These are phyloP conservation scores for Talaromyces sp. DNA, from an alignment of 2,329 filamentous ascomycete genomes.

Conservation along the genomic window DNA sequence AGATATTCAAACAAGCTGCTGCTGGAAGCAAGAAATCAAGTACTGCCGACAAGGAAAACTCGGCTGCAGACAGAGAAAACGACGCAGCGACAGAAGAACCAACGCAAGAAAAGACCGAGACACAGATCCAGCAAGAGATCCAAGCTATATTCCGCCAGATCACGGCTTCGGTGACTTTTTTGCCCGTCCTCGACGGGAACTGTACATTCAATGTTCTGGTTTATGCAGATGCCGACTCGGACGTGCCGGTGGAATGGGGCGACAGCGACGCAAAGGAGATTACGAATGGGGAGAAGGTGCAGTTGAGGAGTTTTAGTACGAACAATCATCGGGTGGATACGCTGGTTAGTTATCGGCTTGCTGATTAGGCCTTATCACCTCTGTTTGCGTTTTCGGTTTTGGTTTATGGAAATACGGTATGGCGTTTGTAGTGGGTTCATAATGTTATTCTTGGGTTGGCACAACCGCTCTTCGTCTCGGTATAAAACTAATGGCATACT, in stretches of 20 bases:
- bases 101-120: conserved; percentile 72
- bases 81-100: not conserved
- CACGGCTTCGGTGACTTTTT: conserved; percentile 93
- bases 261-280: conserved; percentile 99
- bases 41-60: conserved; percentile 46
- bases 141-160: conserved; percentile 97
- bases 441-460: not conserved
- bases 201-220: conserved; percentile 99
- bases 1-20: conserved; percentile 53
- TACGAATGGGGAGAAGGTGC: conserved; percentile 87
- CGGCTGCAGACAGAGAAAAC: conserved; percentile 54
- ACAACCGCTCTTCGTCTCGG: not conserved
- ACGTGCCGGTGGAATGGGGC: conserved; percentile 97
- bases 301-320: conserved; percentile 93
- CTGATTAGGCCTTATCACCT: conserved; percentile 30
- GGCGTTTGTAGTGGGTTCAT: not conserved
- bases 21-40: conserved; percentile 42
- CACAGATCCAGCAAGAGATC: conserved; percentile 92
- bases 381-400: not conserved
- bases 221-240: conserved; percentile 93
- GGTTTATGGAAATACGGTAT: not conserved
- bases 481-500: not conserved
- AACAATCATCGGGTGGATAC: conserved; percentile 93
- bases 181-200: conserved; percentile 88
- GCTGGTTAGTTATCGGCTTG: conserved; percentile 79